A percentile compares a stretch with the other conserved stretches of the same genome.
phyloP scores from a whole-genome alignment of 768 basidiomycete species.

The Daedaleopsis nitida region DNA sequence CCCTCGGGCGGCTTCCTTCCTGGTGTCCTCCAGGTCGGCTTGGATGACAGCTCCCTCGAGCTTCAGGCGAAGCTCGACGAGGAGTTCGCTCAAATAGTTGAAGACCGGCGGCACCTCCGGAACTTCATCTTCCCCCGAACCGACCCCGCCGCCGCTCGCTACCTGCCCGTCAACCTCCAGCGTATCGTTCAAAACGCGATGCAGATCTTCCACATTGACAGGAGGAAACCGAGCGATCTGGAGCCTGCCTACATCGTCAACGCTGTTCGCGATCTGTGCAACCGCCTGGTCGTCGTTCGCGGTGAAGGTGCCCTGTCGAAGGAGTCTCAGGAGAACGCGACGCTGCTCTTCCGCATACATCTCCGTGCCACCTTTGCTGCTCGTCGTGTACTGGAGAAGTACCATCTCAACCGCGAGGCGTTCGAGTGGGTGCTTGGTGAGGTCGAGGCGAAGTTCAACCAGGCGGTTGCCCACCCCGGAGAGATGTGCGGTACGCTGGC shows the following conservation, averaged over 20 bases:
- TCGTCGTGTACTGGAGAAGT: constrained; percentile 84
- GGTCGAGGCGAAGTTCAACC: constrained; percentile 95
- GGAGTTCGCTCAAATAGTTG: constrained; percentile 62
- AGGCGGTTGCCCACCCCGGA: constrained; percentile 87
- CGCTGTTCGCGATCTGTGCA: constrained; percentile 69
- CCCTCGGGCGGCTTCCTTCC: constrained; percentile 76
- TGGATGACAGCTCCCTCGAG: constrained; percentile 82
- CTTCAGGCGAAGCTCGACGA: constrained; percentile 85
- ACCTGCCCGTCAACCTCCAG: constrained; percentile 92
- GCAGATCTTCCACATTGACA: constrained; percentile 97
- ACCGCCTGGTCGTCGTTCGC: constrained; percentile 83
- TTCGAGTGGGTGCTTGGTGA: constrained; percentile 98
- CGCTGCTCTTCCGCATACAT: constrained; percentile 91
- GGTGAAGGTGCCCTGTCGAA: constrained; percentile 75
- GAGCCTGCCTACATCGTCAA: constrained; percentile 87
- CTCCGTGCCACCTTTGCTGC: constrained; percentile 86
- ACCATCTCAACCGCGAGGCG: constrained; percentile 87
- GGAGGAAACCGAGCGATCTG: constrained; percentile 90
- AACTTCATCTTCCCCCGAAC: constrained; percentile 79
- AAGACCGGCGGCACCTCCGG: constrained; percentile 83
- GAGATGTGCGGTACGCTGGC: constrained; percentile 99
- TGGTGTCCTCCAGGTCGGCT: constrained; percentile 81
- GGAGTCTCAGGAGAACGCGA: constrained; percentile 87
- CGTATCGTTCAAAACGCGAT: constrained; percentile 95
- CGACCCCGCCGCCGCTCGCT: constrained; percentile 72